Evolutionary conservation across 495 filamentous ascomycete genomes (phyloP).

Genomic region (Talaromyces nanjingensis): DNA sequence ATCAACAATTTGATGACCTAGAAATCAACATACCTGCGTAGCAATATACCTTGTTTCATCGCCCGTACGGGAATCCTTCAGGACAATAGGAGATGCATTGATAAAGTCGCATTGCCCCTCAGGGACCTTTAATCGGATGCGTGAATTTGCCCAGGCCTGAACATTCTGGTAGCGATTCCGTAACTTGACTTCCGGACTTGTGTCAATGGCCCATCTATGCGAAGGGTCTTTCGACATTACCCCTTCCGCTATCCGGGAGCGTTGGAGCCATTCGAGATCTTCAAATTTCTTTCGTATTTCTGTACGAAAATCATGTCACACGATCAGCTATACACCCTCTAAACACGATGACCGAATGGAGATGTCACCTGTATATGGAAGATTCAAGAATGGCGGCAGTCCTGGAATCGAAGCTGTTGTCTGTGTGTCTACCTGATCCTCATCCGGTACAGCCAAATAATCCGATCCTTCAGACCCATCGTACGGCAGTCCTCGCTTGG

Average conservation of each 20-base stretch:
- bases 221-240: conserved; percentile 28
- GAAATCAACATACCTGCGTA: conserved; percentile 48
- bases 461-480: conserved; percentile 30
- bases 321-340: conserved; percentile 15
- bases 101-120: conserved; percentile 83
- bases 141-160: conserved; percentile 77
- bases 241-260: conserved; percentile 29
- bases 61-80: conserved; percentile 49
- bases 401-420: conserved; percentile 15
- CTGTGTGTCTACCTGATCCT: conserved; percentile 16
- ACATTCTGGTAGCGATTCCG: conserved; percentile 83
- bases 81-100: conserved; percentile 83
- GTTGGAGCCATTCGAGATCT: conserved; percentile 42
- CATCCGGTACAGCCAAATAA: conserved; percentile 20
- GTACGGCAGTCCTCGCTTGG: conserved; percentile 33
- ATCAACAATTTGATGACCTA: neutral
- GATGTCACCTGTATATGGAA: conserved; percentile 31
- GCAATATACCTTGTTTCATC: conserved; percentile 55
- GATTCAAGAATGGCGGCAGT: conserved; percentile 37
- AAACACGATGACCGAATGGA: neutral
- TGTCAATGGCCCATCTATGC: conserved; percentile 46
- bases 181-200: conserved; percentile 38
- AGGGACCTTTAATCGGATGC: conserved; percentile 75
- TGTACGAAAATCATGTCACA: conserved; percentile 13
- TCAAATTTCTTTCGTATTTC: conserved; percentile 43